Base-by-base conservation (phyloP, 495 filamentous ascomycete genomes). In the Aspergillus bridgeri region DNA sequence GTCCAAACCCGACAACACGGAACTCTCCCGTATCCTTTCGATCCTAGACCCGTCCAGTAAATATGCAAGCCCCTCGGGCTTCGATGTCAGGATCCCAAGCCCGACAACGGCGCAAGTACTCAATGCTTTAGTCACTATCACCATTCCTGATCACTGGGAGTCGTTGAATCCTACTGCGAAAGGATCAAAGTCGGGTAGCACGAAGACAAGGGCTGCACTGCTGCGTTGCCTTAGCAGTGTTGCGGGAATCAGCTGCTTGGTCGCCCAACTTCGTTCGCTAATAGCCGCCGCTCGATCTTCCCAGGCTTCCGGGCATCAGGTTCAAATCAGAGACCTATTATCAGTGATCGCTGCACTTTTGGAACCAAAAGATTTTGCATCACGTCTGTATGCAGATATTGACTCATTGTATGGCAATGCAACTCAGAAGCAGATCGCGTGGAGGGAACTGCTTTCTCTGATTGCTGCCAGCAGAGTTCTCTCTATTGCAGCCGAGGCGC, bases 61-160 rank as follows among this genome's bases (percentile, higher is more conserved):
- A 21, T 56, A 60, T 25, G 21, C 43, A 55, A 53, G 59, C 21
- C 56, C 67, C 4, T 57, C 67, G 42, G 66, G 65, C 17, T 85
- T 91, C 61, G 79, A 82, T 59, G 81, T 95, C 50, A 75, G 77
- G 57, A 68, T 74, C n/a, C 85, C 89, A 45, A 79, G 78, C 42
- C 84, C 91, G 3, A 71, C 81, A 60, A 74, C 83, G 51, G 81
- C 90, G 5, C 87, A 91, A 63, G 81, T 96, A 6, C 73, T 91
- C 48, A 85, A 87, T 65, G 69, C 79, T 9, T 72, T 96, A 61
- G 83, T 91, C 56, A 83, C 75, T 38, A 81, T 82, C 38, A 89
- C 86, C 42, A 75, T 92, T 6, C 87, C 89, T 5, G 86, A 89
- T 61, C 91, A 89, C 69, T 96, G 92, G 92, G 57, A 73, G n/a